These are phyloP conservation scores for Sinapis alba DNA, from an alignment of 441 rosid species.

Conservation along the genomic window DNA sequence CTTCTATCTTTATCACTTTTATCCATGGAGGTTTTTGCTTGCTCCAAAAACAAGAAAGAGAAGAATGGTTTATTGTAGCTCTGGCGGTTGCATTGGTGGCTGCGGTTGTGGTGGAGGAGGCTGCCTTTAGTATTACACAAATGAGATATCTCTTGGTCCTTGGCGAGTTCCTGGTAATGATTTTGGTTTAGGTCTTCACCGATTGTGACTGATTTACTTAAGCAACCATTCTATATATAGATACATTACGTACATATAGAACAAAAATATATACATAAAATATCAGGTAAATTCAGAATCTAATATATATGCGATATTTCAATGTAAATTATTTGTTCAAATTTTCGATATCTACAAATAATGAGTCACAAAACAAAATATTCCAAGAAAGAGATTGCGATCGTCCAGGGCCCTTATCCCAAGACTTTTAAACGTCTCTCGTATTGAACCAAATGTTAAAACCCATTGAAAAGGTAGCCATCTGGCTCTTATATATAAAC, in stretches of 20 bases:
- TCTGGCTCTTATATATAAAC: background rate
- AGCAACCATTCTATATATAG: background rate
- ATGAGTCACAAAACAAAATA: background rate
- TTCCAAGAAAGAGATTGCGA: background rate
- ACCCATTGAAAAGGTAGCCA: background rate
- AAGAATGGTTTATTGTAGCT: background rate
- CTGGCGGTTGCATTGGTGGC: background rate
- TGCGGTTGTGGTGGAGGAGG: background rate
- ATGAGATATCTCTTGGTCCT: slow-evolving; percentile 14
- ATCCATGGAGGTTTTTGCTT: slow-evolving; percentile 12
- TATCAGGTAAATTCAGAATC: background rate
- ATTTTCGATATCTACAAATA: background rate
- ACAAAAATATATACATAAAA: background rate
- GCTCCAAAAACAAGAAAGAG: slow-evolving; percentile 4
- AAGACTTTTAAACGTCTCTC: background rate
- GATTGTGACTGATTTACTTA: background rate
- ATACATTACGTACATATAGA: background rate
- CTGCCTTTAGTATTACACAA: background rate
- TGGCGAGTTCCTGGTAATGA: background rate
- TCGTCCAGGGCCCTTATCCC: background rate
- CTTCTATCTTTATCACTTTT: slow-evolving; percentile 23
- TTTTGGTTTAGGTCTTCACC: background rate
- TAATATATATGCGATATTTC: background rate
- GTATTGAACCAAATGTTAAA: background rate
- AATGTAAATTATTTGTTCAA: background rate